Conservation (phyloP, 164 flowering plant genomes). For the Chimonanthus salicifolius region DNA sequence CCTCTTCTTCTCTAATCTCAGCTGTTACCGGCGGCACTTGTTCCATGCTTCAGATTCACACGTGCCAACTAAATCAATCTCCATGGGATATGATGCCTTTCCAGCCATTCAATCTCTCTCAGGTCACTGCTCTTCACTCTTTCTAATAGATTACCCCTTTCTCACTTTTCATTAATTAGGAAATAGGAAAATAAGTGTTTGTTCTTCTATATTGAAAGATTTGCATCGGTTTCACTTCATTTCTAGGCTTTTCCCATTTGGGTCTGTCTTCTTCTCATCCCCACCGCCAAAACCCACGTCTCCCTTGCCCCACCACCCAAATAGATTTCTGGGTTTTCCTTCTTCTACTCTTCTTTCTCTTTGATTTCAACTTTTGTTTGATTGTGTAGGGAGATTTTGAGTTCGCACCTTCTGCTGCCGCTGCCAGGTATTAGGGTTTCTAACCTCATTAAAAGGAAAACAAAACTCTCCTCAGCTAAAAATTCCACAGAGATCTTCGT, state of each 20-base stretch:
- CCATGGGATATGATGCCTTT: conserved; percentile 57
- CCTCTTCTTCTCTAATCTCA: not conserved
- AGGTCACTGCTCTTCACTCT: not conserved
- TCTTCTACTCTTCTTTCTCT: conserved; percentile 10
- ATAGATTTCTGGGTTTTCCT: conserved; percentile 22
- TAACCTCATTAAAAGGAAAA: too few relatives aligned
- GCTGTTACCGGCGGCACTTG: not conserved
- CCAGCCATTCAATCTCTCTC: not conserved
- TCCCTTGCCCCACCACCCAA: conserved; percentile 8
- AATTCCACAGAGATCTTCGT: too few relatives aligned
- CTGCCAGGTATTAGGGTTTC: not conserved
- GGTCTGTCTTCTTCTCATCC: conserved; percentile 1
- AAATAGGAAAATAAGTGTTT: too few relatives aligned
- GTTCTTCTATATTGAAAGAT: not conserved
- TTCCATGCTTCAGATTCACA: conserved; percentile 15
- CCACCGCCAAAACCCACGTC: not conserved
- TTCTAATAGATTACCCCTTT: not conserved
- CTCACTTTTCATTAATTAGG: not conserved
- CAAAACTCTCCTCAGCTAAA: too few relatives aligned
- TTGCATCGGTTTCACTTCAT: not conserved
- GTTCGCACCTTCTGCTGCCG: not conserved
- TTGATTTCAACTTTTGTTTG: not conserved
- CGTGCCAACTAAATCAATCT: conserved; percentile 50
- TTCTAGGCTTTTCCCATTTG: conserved; percentile 15
- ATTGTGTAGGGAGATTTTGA: not conserved